phyloP scores from a whole-genome alignment of 345 rosid species.

The Gossypium ekmanianum region DNA sequence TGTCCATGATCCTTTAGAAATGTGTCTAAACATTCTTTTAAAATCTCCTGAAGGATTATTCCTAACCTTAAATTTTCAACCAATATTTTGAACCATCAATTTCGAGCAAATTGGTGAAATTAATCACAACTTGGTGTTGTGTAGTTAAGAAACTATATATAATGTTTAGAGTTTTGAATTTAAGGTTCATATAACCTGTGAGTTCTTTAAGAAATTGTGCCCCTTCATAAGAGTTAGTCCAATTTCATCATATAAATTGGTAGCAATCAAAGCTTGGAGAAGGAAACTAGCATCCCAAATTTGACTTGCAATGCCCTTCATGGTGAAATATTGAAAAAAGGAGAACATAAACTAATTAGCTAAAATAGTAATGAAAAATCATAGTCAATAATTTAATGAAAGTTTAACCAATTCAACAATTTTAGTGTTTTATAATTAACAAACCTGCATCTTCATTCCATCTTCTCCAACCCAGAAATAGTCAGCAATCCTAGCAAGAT shows the following conservation, averaged over 20 bases:
- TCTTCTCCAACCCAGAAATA: slow-evolving; percentile 62
- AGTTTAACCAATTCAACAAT: too few species aligned
- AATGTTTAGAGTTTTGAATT: too few species aligned
- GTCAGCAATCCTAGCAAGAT: slow-evolving; percentile 56
- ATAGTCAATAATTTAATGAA: too few species aligned
- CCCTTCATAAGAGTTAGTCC: slow-evolving; percentile 55
- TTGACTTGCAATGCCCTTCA: slow-evolving; percentile 48
- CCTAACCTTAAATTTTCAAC: background rate
- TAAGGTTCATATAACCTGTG: slow-evolving; percentile 13
- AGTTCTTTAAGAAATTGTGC: slow-evolving; percentile 63
- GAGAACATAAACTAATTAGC: background rate
- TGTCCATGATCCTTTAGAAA: slow-evolving; percentile 59
- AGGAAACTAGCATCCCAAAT: slow-evolving; percentile 45
- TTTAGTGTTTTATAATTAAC: background rate
- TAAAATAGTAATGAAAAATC: too few species aligned
- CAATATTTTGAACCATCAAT: too few species aligned
- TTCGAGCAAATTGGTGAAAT: too few species aligned
- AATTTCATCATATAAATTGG: slow-evolving; percentile 45
- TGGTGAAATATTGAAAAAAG: background rate
- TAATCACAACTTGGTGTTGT: too few species aligned
- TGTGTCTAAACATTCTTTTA: slow-evolving; percentile 44
- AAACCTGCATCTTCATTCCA: slow-evolving; percentile 52
- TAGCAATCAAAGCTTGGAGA: slow-evolving; percentile 28
- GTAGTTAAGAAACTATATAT: too few species aligned
- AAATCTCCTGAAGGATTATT: slow-evolving; percentile 42